Percentiles rank a stretch among this genome's conserved stretches.
phyloP scores from a whole-genome alignment of 768 basidiomycete species.

The Daedalea quercina region DNA sequence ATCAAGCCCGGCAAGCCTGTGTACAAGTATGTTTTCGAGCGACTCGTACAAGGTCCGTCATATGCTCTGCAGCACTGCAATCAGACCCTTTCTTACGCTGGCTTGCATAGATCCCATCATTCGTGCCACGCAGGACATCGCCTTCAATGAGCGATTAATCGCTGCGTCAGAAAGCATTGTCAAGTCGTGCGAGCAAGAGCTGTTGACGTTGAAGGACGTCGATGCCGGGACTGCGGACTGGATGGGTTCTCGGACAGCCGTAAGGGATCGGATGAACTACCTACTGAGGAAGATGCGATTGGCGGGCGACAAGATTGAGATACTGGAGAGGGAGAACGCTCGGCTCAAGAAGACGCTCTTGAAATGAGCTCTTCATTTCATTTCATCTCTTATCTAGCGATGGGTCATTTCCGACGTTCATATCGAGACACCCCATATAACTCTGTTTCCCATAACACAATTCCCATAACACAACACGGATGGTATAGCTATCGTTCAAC shows the following conservation, averaged over 20 bases:
- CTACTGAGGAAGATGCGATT: conserved; percentile 70
- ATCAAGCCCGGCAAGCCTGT: conserved; percentile 91
- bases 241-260: conserved; percentile 42
- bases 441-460: too few species aligned
- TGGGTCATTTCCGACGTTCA: too few species aligned
- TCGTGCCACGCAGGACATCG: conserved; percentile 74
- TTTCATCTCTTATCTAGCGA: not conserved
- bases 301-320: conserved; percentile 61
- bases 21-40: conserved; percentile 77
- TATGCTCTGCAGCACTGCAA: too few species aligned
- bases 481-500: too few species aligned
- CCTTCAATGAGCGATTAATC: conserved; percentile 64
- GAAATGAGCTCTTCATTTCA: conserved; percentile 12
- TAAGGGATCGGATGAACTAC: conserved; percentile 55
- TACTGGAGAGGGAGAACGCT: conserved; percentile 63
- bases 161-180: conserved; percentile 55
- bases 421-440: too few species aligned
- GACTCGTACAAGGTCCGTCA: conserved; percentile 64
- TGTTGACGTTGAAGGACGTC: conserved; percentile 61
- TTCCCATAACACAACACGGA: too few species aligned
- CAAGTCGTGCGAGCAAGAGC: conserved; percentile 68
- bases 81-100: not conserved
- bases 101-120: conserved; percentile 59
- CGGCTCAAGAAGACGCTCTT: conserved; percentile 56
- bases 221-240: conserved; percentile 40